These are phyloP conservation scores for Blepharisma undulans DNA, from an alignment of 169 alveolate species.

Conservation along the genomic window DNA sequence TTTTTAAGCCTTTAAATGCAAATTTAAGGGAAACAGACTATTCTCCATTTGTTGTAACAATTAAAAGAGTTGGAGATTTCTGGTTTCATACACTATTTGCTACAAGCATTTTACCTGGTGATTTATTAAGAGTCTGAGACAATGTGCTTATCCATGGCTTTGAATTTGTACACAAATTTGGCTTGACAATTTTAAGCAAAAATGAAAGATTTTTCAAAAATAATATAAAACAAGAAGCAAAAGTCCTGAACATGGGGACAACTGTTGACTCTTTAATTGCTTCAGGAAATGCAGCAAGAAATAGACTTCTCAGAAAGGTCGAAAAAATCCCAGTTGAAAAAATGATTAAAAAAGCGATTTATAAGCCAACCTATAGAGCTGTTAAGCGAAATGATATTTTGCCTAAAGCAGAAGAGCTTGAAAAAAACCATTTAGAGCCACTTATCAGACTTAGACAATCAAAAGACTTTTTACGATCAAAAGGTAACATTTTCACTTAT, in stretches of 20 bases:
- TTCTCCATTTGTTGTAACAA: background rate
- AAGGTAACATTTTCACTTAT: background rate
- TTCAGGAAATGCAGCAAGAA: conserved; percentile 26
- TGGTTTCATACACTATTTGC: conserved; percentile 11
- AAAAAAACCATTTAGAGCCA: background rate
- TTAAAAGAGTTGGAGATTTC: conserved; percentile 12
- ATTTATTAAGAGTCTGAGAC: conserved; percentile 27
- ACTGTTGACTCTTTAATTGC: conserved; percentile 16
- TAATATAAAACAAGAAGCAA: background rate
- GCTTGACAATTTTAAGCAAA: background rate
- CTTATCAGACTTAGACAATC: background rate
- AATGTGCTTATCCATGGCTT: background rate
- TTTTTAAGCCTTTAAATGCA: background rate
- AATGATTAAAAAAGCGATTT: conserved; percentile 22
- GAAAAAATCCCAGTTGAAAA: background rate
- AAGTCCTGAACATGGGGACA: background rate
- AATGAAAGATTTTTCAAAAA: conserved; percentile 30
- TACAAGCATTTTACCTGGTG: background rate
- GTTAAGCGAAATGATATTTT: background rate
- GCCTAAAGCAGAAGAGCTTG: background rate
- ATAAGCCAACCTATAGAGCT: background rate
- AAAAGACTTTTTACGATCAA: background rate
- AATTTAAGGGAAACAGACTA: background rate
- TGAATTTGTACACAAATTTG: conserved; percentile 6
- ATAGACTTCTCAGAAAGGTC: conserved; percentile 15